Conservation (phyloP, 257 asterid genomes). For the Nicotiana sylvestris region DNA sequence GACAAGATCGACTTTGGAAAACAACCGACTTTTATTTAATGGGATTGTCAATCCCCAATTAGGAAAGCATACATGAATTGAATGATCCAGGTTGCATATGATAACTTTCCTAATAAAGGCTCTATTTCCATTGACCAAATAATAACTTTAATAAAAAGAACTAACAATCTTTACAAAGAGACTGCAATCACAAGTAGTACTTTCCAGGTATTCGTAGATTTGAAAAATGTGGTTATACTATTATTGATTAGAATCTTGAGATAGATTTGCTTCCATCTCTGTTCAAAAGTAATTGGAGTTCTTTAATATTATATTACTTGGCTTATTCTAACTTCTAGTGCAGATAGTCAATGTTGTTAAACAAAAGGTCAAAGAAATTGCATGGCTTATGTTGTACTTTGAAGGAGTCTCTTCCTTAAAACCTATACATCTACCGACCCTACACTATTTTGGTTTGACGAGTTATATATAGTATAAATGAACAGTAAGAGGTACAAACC, state of each 20-base stretch:
- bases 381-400: not conserved
- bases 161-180: no score
- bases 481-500: no score
- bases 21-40: no score
- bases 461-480: no score
- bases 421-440: no score
- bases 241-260: no score
- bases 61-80: not conserved
- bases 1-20: not conserved
- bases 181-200: no score
- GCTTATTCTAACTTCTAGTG: not conserved
- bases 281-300: not conserved
- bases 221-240: no score
- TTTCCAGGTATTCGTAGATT: no score
- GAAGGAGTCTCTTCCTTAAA: not conserved
- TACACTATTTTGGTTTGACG: no score
- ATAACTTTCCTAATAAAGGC: not conserved
- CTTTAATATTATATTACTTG: not conserved
- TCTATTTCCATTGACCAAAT: no score
- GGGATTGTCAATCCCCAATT: not conserved
- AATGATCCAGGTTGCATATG: not conserved
- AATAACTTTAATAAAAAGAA: no score
- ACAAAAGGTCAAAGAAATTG: not conserved
- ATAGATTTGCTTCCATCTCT: not conserved
- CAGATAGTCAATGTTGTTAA: not conserved